Conservation (phyloP, 345 rosid species). For the Moricandia moricandioides region DNA sequence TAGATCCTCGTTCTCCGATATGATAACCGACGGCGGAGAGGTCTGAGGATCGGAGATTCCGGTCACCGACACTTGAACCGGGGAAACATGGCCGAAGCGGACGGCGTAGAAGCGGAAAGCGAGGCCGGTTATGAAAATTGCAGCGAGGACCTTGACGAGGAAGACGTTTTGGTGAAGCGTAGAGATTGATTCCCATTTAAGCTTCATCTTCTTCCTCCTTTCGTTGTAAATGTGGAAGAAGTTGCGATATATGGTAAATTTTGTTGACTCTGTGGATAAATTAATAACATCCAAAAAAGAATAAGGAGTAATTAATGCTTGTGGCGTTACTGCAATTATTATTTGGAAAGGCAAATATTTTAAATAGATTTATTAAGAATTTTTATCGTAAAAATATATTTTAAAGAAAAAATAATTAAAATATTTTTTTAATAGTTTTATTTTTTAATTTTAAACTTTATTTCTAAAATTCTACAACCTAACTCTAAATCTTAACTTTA, state of each 20-base stretch:
- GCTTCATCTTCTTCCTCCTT: constrained; percentile 50
- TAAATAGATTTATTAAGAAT: too few species aligned
- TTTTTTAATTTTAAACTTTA: too few species aligned
- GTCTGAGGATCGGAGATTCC: constrained; percentile 10
- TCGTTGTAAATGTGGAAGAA: not conserved
- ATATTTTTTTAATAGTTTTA: too few species aligned
- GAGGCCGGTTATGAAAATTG: constrained; percentile 54
- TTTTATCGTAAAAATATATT: too few species aligned
- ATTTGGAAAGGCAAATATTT: too few species aligned
- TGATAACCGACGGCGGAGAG: constrained; percentile 21
- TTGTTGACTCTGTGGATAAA: not conserved
- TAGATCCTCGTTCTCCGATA: constrained; percentile 49
- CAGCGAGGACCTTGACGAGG: constrained; percentile 49
- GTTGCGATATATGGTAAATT: not conserved
- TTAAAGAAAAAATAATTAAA: too few species aligned
- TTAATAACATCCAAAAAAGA: not conserved
- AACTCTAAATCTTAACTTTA: too few species aligned
- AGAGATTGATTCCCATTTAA: constrained; percentile 43
- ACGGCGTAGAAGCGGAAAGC: constrained; percentile 52
- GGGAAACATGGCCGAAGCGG: constrained; percentile 19
- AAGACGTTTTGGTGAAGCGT: constrained; percentile 44
- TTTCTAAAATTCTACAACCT: too few species aligned
- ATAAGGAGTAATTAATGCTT: not conserved
- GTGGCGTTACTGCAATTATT: not conserved
- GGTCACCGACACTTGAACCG: constrained; percentile 20